Conservation (phyloP, 495 filamentous ascomycete species). For the Echria macrotheca region DNA sequence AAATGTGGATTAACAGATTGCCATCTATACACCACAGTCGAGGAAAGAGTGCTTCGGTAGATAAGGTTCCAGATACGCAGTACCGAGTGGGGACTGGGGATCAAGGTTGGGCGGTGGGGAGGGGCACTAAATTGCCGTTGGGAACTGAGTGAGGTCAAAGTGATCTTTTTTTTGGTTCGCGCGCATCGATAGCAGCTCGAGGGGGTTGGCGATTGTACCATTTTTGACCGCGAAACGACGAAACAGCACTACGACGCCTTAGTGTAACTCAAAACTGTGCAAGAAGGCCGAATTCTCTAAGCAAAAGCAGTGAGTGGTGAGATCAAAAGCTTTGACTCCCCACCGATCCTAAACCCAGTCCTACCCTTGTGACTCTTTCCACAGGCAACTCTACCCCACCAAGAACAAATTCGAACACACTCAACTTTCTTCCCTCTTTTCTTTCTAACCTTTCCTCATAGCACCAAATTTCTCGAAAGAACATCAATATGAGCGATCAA, state of each 20-base stretch:
- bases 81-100: no score
- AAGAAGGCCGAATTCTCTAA: no score
- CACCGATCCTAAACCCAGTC: no score
- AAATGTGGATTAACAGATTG: no score
- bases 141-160: background rate
- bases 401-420: background rate
- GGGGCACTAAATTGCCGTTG: constrained; percentile 11
- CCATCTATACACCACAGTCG: no score
- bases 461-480: no score
- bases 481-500: constrained; percentile 27
- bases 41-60: no score
- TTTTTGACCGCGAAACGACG: background rate
- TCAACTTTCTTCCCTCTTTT: background rate
- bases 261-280: no score
- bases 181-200: background rate
- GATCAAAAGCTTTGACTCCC: no score
- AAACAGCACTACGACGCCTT: background rate
- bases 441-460: background rate
- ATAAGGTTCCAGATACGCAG: no score
- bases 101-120: background rate
- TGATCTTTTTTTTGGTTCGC: background rate
- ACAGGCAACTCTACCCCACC: constrained; percentile 7
- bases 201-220: constrained; percentile 1
- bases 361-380: background rate
- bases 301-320: no score